phyloP scores from a whole-genome alignment of 805 yeast genomes.

The Saccharomycopsis microspora region DNA sequence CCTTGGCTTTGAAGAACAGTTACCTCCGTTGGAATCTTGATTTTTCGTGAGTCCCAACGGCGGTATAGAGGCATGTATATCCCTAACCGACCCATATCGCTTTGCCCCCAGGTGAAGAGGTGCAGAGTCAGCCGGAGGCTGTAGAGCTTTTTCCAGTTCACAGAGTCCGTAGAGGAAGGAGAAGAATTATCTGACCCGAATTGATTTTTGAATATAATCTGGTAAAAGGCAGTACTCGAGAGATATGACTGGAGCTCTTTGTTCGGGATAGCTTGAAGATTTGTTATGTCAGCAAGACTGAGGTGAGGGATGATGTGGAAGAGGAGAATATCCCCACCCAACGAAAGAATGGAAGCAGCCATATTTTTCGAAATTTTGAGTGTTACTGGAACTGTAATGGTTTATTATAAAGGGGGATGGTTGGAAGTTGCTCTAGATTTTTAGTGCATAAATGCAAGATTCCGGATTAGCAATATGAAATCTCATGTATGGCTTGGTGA shows the following conservation, averaged over 20 bases:
- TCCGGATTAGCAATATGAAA: no score
- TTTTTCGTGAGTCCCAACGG: not conserved
- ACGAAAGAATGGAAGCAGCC: not conserved
- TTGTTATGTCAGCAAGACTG: constrained; percentile 3
- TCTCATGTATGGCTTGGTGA: no score
- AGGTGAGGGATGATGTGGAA: constrained; percentile 11
- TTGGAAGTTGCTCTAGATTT: no score
- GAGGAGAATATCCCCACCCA: constrained; percentile 8
- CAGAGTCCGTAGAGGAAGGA: not conserved
- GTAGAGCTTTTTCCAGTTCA: constrained; percentile 7
- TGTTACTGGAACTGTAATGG: no score
- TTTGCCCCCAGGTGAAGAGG: constrained; percentile 11
- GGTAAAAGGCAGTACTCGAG: constrained; percentile 2
- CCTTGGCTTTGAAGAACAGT: not conserved
- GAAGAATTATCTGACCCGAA: constrained; percentile 6
- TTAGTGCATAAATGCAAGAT: no score
- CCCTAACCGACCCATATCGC: constrained; percentile 5
- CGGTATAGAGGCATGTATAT: not conserved
- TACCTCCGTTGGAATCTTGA: not conserved
- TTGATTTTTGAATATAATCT: constrained; percentile 5
- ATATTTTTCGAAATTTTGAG: not conserved
- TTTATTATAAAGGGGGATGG: no score
- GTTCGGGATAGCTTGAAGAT: not conserved
- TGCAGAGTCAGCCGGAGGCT: not conserved
- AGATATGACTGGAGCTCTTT: not conserved